Evolutionary conservation across 2,329 filamentous ascomycete genomes (phyloP).

Genomic region (Colletotrichum chrysophilum): DNA sequence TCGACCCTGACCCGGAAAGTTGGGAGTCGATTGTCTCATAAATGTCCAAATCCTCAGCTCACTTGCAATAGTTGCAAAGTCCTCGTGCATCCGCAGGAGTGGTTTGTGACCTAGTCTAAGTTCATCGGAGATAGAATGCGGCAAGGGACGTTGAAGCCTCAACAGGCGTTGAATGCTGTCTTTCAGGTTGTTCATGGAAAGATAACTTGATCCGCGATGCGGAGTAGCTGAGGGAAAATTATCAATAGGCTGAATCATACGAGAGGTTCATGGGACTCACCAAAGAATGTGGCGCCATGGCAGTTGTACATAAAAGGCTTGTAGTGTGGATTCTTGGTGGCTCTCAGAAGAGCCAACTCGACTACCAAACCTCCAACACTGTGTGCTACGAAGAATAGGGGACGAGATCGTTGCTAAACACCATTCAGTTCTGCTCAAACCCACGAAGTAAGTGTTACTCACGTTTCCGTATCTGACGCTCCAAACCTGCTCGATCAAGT

Average conservation of each 20-base stretch:
- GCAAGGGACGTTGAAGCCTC: conserved; percentile 55
- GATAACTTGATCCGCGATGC: conserved; percentile 67
- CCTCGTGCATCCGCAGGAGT: conserved; percentile 55
- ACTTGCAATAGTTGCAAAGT: conserved; percentile 60
- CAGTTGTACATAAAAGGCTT: conserved; percentile 58
- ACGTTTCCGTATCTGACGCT: conserved; percentile 35
- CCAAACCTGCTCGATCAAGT: conserved; percentile 49
- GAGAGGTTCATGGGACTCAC: conserved; percentile 36
- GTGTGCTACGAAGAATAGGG: conserved; percentile 65
- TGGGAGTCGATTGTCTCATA: conserved; percentile 68
- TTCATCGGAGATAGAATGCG: conserved; percentile 52
- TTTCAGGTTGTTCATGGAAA: conserved; percentile 62
- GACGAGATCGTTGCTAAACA: conserved; percentile 42
- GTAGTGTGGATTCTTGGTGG: conserved; percentile 41
- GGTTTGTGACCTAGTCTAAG: conserved; percentile 55
- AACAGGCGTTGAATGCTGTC: conserved; percentile 59
- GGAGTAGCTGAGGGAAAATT: conserved; percentile 53
- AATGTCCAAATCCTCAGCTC: conserved; percentile 68
- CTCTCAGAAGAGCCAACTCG: conserved; percentile 60
- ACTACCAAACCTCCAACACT: conserved; percentile 66
- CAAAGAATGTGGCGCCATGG: conserved; percentile 66
- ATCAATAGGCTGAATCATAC: not conserved
- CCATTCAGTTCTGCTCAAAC: no score
- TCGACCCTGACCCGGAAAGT: conserved; percentile 48
- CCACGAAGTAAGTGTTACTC: no score